Evolutionary conservation across 805 yeast species (phyloP), one percentile per base, ranked within the genome.

Genomic region (Brettanomyces naardenensis): DNA sequence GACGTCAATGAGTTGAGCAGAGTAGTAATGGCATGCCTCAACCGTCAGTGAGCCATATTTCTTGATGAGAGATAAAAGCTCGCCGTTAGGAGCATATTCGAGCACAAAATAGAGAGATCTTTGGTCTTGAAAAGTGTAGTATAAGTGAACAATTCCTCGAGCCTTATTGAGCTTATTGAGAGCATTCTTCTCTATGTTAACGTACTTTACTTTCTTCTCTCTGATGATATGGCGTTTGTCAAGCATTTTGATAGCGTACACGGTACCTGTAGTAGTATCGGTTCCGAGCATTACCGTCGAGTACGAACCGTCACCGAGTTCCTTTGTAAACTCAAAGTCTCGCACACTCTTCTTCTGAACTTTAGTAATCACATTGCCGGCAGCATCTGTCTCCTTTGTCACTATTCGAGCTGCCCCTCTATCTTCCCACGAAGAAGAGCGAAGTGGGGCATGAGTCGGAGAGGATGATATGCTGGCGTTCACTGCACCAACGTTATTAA

Each of bases 231-330:
- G 90, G 40, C 81, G 69, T 54, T 84, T 84, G 54, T 80, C 87
- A 39, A 84, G 61, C 3, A 83, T 73, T 54, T 84, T 84, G 9
- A 84, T 80, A 2, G 95, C 95, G 54, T 78, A 84, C 61, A 75
- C 59, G 54, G 67, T 58, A 49, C 74, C 64, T 9, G 82, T 78
- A 44, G 75, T 73, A 13, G 71, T 53, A 53, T 90, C 98, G 2
- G 80, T 67, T 1, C 95, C 98, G 39, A 87, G 77, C 45, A 78
- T 80, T 7, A 90, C 99, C 0, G 95, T 87, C 3, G 97, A 89
- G 55, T 90, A 92, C 3, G 97, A 87, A 2, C 99, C 99, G 57
- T 88, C 95, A 2, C 99, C 99, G 14, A 92, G 68, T 20, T 80
- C 79, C 27, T 83, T 78, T 13, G 95, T 95, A 50, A 92, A 79